Conservation (phyloP, 306 rosid genomes). For the Coriaria nepalensis region DNA sequence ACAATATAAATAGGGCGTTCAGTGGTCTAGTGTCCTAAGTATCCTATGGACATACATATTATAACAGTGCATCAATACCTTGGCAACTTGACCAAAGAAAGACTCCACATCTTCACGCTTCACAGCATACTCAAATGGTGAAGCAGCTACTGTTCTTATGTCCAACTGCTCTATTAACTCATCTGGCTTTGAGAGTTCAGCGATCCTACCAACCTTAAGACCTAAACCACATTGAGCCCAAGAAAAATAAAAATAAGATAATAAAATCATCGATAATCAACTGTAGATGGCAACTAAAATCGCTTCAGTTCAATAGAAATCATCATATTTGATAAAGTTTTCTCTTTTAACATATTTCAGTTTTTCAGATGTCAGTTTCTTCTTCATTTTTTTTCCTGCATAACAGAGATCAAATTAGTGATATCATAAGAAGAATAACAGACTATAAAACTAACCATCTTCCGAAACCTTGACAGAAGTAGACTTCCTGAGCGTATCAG, state of each 20-base stretch:
- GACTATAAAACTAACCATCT: constrained; percentile 42
- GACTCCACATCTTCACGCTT: constrained; percentile 65
- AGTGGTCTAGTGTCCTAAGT: background rate
- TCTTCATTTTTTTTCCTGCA: background rate
- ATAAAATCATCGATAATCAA: background rate
- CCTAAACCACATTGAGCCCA: constrained; percentile 28
- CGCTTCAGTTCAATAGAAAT: no score
- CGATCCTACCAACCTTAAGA: constrained; percentile 45
- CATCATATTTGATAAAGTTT: no score
- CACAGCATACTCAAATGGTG: constrained; percentile 53
- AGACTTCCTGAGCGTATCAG: constrained; percentile 46
- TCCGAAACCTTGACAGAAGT: constrained; percentile 54
- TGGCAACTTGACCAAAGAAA: constrained; percentile 42
- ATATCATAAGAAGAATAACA: no score
- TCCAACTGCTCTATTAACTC: constrained; percentile 74
- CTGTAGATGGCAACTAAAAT: background rate
- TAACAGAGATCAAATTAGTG: no score
- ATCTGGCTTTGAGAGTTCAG: constrained; percentile 53
- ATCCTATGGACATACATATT: no score
- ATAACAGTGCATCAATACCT: constrained; percentile 26
- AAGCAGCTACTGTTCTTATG: constrained; percentile 63
- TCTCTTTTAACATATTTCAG: no score
- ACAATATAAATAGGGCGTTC: no score
- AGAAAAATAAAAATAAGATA: background rate
- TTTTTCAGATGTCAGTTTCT: background rate